Percentiles rank a stretch among this genome's conserved stretches.
phyloP scores from a whole-genome alignment of 2,329 filamentous ascomycete genomes.

The Hawksworthiomyces lignivorus region DNA sequence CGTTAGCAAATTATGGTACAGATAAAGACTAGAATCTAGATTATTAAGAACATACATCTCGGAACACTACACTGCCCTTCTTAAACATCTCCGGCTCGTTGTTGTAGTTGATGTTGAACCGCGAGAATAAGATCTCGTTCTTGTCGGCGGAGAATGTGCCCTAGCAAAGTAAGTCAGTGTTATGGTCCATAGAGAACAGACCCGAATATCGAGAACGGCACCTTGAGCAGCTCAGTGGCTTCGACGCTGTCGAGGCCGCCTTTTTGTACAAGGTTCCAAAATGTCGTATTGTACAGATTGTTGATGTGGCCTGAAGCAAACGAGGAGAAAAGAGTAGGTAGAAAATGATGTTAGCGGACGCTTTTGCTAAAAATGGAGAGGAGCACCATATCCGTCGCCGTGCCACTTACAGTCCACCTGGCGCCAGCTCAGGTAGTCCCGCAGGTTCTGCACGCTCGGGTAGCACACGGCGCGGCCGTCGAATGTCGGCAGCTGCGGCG shows the following conservation, averaged over 20 bases:
- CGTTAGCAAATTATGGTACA: not conserved
- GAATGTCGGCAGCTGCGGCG: conserved; percentile 78
- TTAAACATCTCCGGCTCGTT: conserved; percentile 88
- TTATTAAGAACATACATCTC: conserved; percentile 51
- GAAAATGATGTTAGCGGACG: too few species aligned
- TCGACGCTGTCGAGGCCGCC: conserved; percentile 55
- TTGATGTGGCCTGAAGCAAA: conserved; percentile 73
- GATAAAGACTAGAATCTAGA: not conserved
- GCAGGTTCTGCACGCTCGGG: conserved; percentile 70
- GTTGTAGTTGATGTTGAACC: conserved; percentile 94
- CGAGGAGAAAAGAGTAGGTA: conserved; percentile 1
- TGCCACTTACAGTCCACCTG: conserved; percentile 94
- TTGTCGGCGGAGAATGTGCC: conserved; percentile 82
- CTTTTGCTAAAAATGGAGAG: too few species aligned
- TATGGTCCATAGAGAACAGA: too few species aligned
- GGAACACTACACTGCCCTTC: conserved; percentile 86
- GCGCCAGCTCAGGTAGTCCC: conserved; percentile 95
- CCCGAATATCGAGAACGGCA: too few species aligned
- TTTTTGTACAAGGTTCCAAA: conserved; percentile 78
- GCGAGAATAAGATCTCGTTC: conserved; percentile 88
- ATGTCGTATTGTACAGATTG: conserved; percentile 96
- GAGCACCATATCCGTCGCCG: too few species aligned
- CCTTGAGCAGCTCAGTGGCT: conserved; percentile 73
- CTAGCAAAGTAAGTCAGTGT: too few species aligned
- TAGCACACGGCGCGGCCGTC: conserved; percentile 90